Conservation (phyloP, 768 basidiomycete species). For the Goffeauzyma gilvescens region DNA sequence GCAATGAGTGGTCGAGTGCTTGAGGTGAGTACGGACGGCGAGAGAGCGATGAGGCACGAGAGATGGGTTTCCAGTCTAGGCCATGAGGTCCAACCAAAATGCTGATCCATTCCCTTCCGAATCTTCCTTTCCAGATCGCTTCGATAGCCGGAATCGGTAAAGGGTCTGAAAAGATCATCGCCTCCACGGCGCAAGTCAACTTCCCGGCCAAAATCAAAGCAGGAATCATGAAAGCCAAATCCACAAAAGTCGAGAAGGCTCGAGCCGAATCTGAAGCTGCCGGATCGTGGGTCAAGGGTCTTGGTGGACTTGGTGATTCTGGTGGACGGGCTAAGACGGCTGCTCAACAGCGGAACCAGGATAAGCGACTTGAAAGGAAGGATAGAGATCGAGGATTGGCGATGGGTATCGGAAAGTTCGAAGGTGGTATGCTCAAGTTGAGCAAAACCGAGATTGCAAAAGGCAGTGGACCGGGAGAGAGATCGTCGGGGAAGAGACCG, state of each 20-base stretch:
- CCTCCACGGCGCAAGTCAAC: no score
- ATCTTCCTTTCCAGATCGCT: conserved; percentile 8
- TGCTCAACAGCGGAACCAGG: conserved; percentile 16
- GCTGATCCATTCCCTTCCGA: neutral
- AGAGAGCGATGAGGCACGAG: no score
- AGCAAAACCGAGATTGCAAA: conserved; percentile 26
- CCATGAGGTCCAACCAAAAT: no score
- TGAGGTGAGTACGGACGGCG: conserved; percentile 14
- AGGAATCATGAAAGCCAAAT: conserved; percentile 22
- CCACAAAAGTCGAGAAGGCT: conserved; percentile 14
- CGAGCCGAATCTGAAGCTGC: conserved; percentile 19
- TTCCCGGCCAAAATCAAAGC: conserved; percentile 26
- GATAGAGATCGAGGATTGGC: conserved; percentile 23
- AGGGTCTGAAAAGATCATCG: conserved; percentile 11
- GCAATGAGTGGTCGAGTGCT: conserved; percentile 19
- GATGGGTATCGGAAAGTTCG: conserved; percentile 29
- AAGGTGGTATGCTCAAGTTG: conserved; percentile 26
- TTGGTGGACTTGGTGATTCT: conserved; percentile 17
- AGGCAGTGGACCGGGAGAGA: conserved; percentile 10
- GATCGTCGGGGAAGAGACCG: neutral
- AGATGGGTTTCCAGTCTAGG: no score
- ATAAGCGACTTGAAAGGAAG: conserved; percentile 16
- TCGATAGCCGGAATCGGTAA: conserved; percentile 22
- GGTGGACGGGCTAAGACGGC: conserved; percentile 8
- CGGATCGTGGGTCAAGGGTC: conserved; percentile 20